Percentiles rank a stretch among this genome's conserved stretches.
phyloP scores from a whole-genome alignment of 345 rosid species.

The Corchorus olitorius region DNA sequence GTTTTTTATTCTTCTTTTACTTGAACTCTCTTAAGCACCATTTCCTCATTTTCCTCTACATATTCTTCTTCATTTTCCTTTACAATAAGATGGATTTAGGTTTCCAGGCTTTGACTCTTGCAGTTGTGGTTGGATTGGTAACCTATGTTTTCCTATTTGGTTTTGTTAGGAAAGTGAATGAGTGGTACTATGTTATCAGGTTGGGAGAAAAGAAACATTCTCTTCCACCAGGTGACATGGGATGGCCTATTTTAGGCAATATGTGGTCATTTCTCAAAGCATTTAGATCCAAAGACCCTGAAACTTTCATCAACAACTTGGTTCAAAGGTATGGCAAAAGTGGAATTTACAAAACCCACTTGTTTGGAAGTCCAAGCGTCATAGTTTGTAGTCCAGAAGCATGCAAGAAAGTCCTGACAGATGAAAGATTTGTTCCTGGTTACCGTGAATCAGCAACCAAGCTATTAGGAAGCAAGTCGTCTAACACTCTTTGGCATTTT shows the following conservation, averaged over 20 bases:
- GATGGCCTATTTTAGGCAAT: slow-evolving; percentile 51
- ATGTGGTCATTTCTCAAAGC: slow-evolving; percentile 46
- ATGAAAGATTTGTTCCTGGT: neutral
- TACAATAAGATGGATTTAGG: neutral
- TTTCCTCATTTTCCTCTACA: no score
- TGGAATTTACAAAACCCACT: neutral
- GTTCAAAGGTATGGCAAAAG: slow-evolving; percentile 26
- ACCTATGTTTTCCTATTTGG: slow-evolving; percentile 23
- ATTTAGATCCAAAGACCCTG: slow-evolving; percentile 47
- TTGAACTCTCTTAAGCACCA: neutral
- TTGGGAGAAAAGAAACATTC: slow-evolving; percentile 31
- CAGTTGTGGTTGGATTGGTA: slow-evolving; percentile 4
- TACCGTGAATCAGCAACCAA: neutral
- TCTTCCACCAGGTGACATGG: slow-evolving; percentile 55
- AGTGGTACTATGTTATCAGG: slow-evolving; percentile 35
- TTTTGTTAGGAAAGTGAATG: slow-evolving; percentile 37
- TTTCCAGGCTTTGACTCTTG: slow-evolving; percentile 9
- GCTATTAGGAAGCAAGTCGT: neutral
- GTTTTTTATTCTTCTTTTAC: no score
- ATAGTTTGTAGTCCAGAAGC: neutral
- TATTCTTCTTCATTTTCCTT: no score
- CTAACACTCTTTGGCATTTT: neutral
- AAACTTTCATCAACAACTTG: slow-evolving; percentile 37
- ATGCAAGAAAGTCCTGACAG: neutral
- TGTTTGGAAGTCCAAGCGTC: neutral